Conservation (phyloP, 2,329 filamentous ascomycete genomes). For the Fonsecaea multimorphosa region DNA sequence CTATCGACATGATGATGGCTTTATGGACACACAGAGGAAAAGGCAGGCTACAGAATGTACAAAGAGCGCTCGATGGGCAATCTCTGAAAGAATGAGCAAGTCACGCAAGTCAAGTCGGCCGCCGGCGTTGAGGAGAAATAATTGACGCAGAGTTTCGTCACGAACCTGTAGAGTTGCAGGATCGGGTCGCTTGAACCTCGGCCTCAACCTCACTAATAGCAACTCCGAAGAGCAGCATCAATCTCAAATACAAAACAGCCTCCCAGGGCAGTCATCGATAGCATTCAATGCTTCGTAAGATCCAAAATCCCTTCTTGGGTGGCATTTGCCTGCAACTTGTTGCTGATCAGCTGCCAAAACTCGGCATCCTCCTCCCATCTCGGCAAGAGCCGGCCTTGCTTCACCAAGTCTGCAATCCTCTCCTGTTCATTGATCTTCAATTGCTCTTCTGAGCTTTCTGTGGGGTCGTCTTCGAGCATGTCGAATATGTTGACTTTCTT, state of each 20-base stretch:
- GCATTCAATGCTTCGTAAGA: slow-evolving; percentile 16
- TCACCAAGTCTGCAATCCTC: slow-evolving; percentile 39
- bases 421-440: slow-evolving; percentile 20
- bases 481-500: slow-evolving; percentile 32
- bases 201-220: neutral
- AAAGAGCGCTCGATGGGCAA: neutral
- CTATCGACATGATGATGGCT: slow-evolving; percentile 35
- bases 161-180: slow-evolving; percentile 4
- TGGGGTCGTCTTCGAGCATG: slow-evolving; percentile 28
- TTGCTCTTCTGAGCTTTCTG: slow-evolving; percentile 13
- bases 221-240: too few species aligned
- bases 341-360: slow-evolving; percentile 66
- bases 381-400: slow-evolving; percentile 57
- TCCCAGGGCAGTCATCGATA: neutral
- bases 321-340: slow-evolving; percentile 66
- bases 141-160: slow-evolving; percentile 16
- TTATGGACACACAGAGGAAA: neutral
- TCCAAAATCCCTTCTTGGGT: slow-evolving; percentile 59
- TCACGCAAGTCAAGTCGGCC: slow-evolving; percentile 1
- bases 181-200: slow-evolving; percentile 27
- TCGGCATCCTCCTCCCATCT: slow-evolving; percentile 50
- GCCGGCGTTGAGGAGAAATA: neutral
- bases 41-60: neutral
- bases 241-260: neutral
- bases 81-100: neutral